Evolutionary conservation across 2,329 filamentous ascomycete species (phyloP), one percentile per base, ranked within the genome.

Genomic region (Claviceps maximensis): DNA sequence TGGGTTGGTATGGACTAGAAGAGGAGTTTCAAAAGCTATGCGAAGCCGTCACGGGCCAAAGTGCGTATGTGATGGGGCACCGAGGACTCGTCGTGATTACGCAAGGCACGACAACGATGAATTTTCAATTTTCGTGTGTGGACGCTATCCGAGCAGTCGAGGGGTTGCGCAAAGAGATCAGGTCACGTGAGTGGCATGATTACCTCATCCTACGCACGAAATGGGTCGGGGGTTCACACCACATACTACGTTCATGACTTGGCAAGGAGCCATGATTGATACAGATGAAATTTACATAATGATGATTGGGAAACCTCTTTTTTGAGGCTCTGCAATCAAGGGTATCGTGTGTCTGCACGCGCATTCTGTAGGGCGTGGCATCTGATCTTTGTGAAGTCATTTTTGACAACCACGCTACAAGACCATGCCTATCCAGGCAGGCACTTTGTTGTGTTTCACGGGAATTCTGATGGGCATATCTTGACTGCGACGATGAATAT

Each of bases 61-160:
- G 59, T 61, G 63, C 62, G 63, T 62, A 63, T 61, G 58, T 62
- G 58, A 65, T 62, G 59, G 60, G 61, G 60, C 60, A 65, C 62
- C 68, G 65, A 66, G 65, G 63, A 63, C 67, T 70, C 65, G 62
- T 64, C 59, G 59, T 67, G 61, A 59, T 71, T 67, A 68, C 64
- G 65, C 63, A 58, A 63, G 60, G 63, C 63, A 60, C 60, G 54
- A 53, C 48, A 55, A 55, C 58, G 63, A 62, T 60, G 66, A 70
- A 69, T 70, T 71, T 72, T 72, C 68, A 63, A 69, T 68, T 68
- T 71, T 71, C 66, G 65, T 71, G 69, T 72, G 69, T 71, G 69
- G 67, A 65, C 69, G 65, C 67, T 69, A 69, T 67, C 61, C 66
- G 67, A 69, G 64, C 62, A 31, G 59, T 61, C 63, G 69, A 71